Evolutionary conservation across 345 rosid species (phyloP), one percentile per base, ranked within the genome.

Genomic region (Citrus glauca): DNA sequence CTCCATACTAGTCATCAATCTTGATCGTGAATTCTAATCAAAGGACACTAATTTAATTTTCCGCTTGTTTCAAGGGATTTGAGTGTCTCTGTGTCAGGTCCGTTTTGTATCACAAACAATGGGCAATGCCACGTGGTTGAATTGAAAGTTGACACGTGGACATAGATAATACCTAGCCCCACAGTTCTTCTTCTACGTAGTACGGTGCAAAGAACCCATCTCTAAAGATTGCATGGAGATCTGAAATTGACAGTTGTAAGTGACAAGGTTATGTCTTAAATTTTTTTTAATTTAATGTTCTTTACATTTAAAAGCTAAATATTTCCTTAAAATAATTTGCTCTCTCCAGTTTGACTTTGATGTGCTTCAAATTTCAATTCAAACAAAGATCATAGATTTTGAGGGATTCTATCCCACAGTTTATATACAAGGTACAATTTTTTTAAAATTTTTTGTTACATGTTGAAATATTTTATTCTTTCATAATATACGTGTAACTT

Each of bases 131-230:
- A 71, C 83, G 75, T 79, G 78, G 79, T 24, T 25, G 24, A 38
- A 59, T 22, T 1, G 9, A 6, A 1, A 64, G 2, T 7, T 48
- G 79, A 81, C 79, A 84, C 81, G 35, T 69, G 32, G 66, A 37
- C 37, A 2, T 20, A 0, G 0, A 38, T 32, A 0, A 3, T 1
- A 10, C 33, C 14, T n/a, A 28, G n/a, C 64, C 37, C 50, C 50
- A 45, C 50, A 45, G 13, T 13, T 13, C 17, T 11, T 13, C 50
- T 45, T 13, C 16, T 45, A 45, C 22, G 0, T 20, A 2, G 87
- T 85, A 85, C 87, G 83, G 83, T 77, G 38, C 76, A 42, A 64
- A 66, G 82, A 79, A 81, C 81, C 82, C 82, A 72, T 76, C 77
- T 72, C 69, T 30, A 4, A 71, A 45, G 7, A 6, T 9, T 32